Conservation (phyloP, 345 rosid species). For the Populus davidiana region DNA sequence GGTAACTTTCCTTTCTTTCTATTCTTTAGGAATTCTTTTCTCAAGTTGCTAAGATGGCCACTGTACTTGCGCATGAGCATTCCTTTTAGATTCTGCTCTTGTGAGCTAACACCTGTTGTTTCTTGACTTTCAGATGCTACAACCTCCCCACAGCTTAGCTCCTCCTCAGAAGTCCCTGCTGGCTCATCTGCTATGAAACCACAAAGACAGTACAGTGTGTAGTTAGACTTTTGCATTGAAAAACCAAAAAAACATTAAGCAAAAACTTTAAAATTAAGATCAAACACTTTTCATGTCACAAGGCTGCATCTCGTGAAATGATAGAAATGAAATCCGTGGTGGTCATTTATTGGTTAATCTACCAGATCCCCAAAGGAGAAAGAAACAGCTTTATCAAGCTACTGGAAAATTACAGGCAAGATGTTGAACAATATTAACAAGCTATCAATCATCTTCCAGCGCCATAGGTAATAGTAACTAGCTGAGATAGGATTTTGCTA, state of each 20-base stretch:
- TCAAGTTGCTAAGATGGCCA: slow-evolving; percentile 50
- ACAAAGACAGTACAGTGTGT: too few relatives aligned
- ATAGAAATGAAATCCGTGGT: not conserved
- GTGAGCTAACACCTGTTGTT: not conserved
- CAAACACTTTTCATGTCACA: not conserved
- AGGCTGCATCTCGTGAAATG: not conserved
- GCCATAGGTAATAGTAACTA: not conserved
- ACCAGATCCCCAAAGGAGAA: not conserved
- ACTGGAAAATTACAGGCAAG: not conserved
- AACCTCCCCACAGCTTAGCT: slow-evolving; percentile 42
- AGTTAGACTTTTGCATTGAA: not conserved
- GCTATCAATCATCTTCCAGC: not conserved
- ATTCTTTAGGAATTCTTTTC: slow-evolving; percentile 60
- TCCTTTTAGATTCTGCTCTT: slow-evolving; percentile 38
- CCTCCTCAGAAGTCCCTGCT: slow-evolving; percentile 48
- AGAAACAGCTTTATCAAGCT: not conserved
- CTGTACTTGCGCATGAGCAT: slow-evolving; percentile 58
- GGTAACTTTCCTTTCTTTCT: slow-evolving; percentile 64
- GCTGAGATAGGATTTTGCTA: not conserved
- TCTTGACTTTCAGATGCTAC: slow-evolving; percentile 37
- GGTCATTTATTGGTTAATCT: not conserved
- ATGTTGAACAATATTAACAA: not conserved
- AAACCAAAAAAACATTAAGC: not conserved
- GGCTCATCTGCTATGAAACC: slow-evolving; percentile 34
- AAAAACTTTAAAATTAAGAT: not conserved